Conservation (phyloP, 306 rosid species). For the Glycine soja region DNA sequence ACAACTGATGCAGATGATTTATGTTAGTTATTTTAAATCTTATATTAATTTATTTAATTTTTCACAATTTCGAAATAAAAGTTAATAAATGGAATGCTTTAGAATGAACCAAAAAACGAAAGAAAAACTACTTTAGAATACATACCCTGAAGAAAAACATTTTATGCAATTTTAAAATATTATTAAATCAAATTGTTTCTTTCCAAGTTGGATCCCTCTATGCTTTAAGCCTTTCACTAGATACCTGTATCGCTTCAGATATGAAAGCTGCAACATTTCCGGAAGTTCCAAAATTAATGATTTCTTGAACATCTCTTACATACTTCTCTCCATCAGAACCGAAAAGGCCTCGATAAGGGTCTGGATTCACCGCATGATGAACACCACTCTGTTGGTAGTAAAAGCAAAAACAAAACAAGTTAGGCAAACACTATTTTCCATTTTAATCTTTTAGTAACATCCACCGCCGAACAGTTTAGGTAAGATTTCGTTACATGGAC, state of each 20-base stretch:
- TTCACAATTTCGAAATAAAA: neutral
- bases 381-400: constrained; percentile 72
- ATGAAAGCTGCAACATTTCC: constrained; percentile 89
- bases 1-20: neutral
- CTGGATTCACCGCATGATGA: constrained; percentile 93
- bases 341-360: constrained; percentile 92
- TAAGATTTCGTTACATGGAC: neutral
- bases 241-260: constrained; percentile 90
- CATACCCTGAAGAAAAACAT: neutral
- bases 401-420: neutral
- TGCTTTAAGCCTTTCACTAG: neutral
- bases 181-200: neutral
- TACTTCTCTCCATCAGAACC: constrained; percentile 94
- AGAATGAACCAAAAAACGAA: neutral
- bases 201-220: neutral
- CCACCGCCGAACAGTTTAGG: neutral
- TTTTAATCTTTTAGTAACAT: neutral
- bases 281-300: constrained; percentile 85
- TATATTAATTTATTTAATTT: neutral
- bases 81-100: neutral
- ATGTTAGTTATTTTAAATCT: neutral
- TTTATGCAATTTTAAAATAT: neutral
- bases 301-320: constrained; percentile 83
- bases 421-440: constrained; percentile 25
- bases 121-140: neutral